Base-by-base conservation (phyloP, 2,329 filamentous ascomycete species). In the Penicillium digitatum region DNA sequence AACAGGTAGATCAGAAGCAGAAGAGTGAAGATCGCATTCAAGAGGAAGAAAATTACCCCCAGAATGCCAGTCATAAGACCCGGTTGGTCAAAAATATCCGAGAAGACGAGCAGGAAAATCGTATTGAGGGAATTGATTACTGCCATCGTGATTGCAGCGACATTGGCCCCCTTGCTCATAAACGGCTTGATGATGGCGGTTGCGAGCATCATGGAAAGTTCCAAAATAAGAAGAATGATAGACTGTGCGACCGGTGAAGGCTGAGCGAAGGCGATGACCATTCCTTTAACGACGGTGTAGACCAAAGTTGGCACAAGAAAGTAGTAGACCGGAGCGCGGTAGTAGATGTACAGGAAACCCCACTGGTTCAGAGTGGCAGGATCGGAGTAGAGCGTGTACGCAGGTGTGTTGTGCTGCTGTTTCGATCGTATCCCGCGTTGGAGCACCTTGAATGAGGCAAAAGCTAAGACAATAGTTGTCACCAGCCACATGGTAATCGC, bases 161-260 rank as follows among this genome's bases (percentile, higher is more conserved):
- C 87, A 74, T 96, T 97, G 56, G 90, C 95, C 76, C 90, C 92
- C 83, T 95, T 96, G 80, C 96, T 92, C 93, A 96, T 96, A 87
- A 90, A 97, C 14, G 93, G 93, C 58, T 89, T 85, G 63, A 96
- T 77, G 47, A 95, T 87, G 55, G 85, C 87, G 54, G 90, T 86
- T n/a, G 78, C 85, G 64, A 96, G 87, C 54, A 97, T 81, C 63
- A 88, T 86, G 47, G 75, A 83, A 1, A 87, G 87, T 74, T 97
- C 93, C 54, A 96, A 84, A 58, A 96, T 79, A 35, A 97, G 79
- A 51, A 96, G 81, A n/a, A 87, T 88, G 56, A 96, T 80, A 12
- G 90, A 89, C 74, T 96, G 91, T 16, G 86, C 85, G 3, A 84
- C 82, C 38, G 85, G 83, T 31, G 79, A 82, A 35, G 78, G 76